Evolutionary conservation across 1,284 basidiomycete genomes (phyloP).

Genomic region (Fomes fomentarius): DNA sequence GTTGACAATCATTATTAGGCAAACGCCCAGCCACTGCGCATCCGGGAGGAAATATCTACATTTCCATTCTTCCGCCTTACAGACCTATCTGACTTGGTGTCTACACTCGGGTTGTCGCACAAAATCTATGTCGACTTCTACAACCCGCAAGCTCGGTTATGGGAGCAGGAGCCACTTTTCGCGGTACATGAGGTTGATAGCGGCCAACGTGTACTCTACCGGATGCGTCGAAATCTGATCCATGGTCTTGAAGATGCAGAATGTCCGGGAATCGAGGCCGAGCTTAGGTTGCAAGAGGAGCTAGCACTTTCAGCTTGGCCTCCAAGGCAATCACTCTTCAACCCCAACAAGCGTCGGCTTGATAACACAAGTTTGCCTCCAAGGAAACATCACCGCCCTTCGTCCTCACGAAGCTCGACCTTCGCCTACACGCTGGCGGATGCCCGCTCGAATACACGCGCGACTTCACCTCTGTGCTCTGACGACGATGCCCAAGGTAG

Average conservation of each 20-base stretch:
- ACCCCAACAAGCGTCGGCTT: too few relatives aligned
- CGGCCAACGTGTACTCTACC: conserved; percentile 58
- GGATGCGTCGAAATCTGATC: conserved; percentile 57
- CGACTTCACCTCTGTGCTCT: background rate
- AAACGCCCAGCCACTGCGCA: conserved; percentile 59
- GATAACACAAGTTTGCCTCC: background rate
- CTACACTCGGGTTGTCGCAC: conserved; percentile 52
- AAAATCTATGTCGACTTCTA: conserved; percentile 64
- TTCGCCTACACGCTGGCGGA: background rate
- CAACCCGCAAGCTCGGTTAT: conserved; percentile 53
- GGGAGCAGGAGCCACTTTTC: conserved; percentile 55
- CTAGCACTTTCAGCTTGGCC: too few relatives aligned
- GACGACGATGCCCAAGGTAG: background rate
- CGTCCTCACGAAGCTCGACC: conserved; percentile 1
- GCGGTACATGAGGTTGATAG: conserved; percentile 46
- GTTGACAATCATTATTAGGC: too few relatives aligned
- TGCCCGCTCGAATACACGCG: background rate
- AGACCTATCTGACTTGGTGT: conserved; percentile 50
- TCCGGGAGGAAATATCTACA: conserved; percentile 59
- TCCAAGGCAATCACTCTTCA: too few relatives aligned
- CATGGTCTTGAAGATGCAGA: conserved; percentile 58
- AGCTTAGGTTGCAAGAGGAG: conserved; percentile 48
- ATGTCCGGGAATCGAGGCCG: conserved; percentile 56
- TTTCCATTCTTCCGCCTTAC: conserved; percentile 69
- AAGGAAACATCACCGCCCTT: conserved; percentile 10